phyloP scores from a whole-genome alignment of 2,329 filamentous ascomycete genomes.

The Teratosphaeriaceae sp. region DNA sequence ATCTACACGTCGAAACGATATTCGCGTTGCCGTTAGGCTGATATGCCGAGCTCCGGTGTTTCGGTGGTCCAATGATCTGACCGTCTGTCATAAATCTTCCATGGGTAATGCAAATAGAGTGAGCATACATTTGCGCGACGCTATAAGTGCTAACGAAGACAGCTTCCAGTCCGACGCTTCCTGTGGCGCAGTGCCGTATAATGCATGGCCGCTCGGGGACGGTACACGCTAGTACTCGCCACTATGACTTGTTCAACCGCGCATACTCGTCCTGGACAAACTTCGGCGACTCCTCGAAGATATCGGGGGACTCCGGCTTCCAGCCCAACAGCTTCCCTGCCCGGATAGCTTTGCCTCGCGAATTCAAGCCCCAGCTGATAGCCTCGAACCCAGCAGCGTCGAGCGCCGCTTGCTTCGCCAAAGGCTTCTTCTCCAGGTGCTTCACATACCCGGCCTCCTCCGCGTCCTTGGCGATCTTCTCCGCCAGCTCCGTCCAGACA shows the following conservation, averaged over 20 bases:
- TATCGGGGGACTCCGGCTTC: slow-evolving; percentile 38
- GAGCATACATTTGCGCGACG: too few species aligned
- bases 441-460: slow-evolving; percentile 39
- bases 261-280: slow-evolving; percentile 25
- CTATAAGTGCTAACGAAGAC: too few species aligned
- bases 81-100: too few species aligned
- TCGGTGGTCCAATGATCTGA: too few species aligned
- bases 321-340: slow-evolving; percentile 55
- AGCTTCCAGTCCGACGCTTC: too few species aligned
- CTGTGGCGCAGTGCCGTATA: too few species aligned
- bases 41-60: too few species aligned
- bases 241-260: not conserved
- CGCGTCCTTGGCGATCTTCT: slow-evolving; percentile 23
- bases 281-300: slow-evolving; percentile 22
- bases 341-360: slow-evolving; percentile 48
- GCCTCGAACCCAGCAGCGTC: slow-evolving; percentile 43
- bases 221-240: not conserved
- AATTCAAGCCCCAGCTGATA: slow-evolving; percentile 56
- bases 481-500: slow-evolving; percentile 43
- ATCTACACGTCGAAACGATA: too few species aligned
- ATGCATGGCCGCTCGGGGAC: too few species aligned
- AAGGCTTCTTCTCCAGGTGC: slow-evolving; percentile 47
- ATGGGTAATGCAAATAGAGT: too few species aligned
- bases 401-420: slow-evolving; percentile 43
- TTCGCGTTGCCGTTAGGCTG: too few species aligned